phyloP scores from a whole-genome alignment of 768 basidiomycete genomes.

The Termitomyces sp. region DNA sequence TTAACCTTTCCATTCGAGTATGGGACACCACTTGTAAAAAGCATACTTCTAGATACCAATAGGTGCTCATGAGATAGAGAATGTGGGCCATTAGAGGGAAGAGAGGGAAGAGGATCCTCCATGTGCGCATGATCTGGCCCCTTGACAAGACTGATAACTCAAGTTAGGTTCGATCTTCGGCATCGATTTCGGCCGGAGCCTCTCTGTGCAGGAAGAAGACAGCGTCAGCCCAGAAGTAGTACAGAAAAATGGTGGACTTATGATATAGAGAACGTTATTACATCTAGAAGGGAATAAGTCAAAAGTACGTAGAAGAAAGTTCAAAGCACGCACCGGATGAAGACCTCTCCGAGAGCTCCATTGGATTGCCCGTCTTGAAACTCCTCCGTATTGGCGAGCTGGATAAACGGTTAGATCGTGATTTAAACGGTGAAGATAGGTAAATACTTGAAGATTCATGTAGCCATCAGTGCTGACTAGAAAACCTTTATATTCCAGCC shows the following conservation, averaged over 20 bases:
- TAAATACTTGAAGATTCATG: slow-evolving; percentile 93
- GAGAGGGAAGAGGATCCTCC: background rate
- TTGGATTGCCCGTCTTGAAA: slow-evolving; percentile 95
- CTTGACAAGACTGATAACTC: background rate
- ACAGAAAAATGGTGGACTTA: slow-evolving; percentile 45
- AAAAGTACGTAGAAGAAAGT: background rate
- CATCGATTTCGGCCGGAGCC: slow-evolving; percentile 49
- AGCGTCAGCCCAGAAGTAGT: slow-evolving; percentile 15
- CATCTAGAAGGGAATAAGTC: slow-evolving; percentile 45
- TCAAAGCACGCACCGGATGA: slow-evolving; percentile 72
- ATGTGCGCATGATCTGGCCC: background rate
- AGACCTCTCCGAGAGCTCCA: slow-evolving; percentile 96
- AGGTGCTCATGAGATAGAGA: background rate
- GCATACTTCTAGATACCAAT: background rate
- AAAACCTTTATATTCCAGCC: slow-evolving; percentile 98
- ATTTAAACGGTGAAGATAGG: background rate
- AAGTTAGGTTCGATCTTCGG: background rate
- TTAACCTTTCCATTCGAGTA: background rate
- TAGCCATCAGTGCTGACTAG: slow-evolving; percentile 98
- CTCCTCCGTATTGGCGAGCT: slow-evolving; percentile 99
- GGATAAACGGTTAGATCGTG: slow-evolving; percentile 1
- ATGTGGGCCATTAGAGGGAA: background rate
- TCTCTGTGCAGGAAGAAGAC: slow-evolving; percentile 54
- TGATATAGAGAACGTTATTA: slow-evolving; percentile 96
- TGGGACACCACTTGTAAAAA: background rate